Base-by-base conservation (phyloP, 2,329 filamentous ascomycete genomes). In the Neoarthrinium moseri region DNA sequence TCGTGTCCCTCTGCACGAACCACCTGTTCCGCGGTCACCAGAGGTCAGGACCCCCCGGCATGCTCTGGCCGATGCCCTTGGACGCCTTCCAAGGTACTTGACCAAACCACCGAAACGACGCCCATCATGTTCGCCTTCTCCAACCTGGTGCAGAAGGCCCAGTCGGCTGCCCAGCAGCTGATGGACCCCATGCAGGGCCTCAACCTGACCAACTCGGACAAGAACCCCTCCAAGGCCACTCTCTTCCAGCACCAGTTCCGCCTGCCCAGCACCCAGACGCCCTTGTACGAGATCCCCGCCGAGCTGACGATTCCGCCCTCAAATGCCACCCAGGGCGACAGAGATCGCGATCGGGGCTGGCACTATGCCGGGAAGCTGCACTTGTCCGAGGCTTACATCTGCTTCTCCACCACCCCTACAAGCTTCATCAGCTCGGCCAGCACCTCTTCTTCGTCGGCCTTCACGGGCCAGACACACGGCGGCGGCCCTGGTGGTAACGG, bases 241-340 rank as follows among this genome's bases (percentile, higher is more conserved):
- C 82, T 97, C 48, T 99, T 97, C 73, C 91, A 94, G 72, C 86
- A 87, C 67, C 94, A 99, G 70, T 99, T 99, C 74, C 89, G 94
- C 55, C 86, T 99, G 26, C 94, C 94, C 36, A 84, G 90, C 62
- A 87, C 89, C 30, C 92, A 99, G 70, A 91, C 88, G 52, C 94
- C 94, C 46, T 80, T 97, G 47, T 91, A 95, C 71, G 94, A 99
- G 74, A 96, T 99, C 70, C 91, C 88, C 50, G 91, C 94, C 62
- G 94, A 99, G 74, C 82, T 99, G 49, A 95, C 91, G 46, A 88
- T 99, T 48, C 85, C 86, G 45, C 84, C 81, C 51, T 81, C 82
- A 53, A 88, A 86, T 67, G 79, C 74, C 56, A 84, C 78, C 50
- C 81, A 85, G 39, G 84, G 86, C 50, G 87, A 89, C 56, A 84